phyloP scores from a whole-genome alignment of 352 stramenopile species.

The Phytophthora cryptogea region DNA sequence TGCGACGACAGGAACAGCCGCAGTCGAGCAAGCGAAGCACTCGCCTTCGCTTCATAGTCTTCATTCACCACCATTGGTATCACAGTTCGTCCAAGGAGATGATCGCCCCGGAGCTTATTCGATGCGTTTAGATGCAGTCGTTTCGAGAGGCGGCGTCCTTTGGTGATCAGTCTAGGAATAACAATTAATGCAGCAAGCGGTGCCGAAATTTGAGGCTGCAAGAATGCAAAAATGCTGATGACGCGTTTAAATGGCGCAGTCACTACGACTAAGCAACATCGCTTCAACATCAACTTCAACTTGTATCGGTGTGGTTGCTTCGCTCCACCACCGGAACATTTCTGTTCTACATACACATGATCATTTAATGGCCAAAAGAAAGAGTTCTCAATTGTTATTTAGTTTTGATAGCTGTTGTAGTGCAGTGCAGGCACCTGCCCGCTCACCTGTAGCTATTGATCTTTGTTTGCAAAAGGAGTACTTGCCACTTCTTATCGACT shows the following conservation, averaged over 20 bases:
- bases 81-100: neutral
- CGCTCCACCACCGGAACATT: conserved; percentile 14
- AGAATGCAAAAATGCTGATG: no score
- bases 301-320: conserved; percentile 3
- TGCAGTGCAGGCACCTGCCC: no score
- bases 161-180: neutral
- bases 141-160: conserved; percentile 27
- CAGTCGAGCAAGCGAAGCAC: conserved; percentile 37
- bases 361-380: no score
- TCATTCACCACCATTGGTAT: conserved; percentile 24
- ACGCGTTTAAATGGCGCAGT: neutral
- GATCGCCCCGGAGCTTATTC: conserved; percentile 15
- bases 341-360: no score
- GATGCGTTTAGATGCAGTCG: conserved; percentile 12
- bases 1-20: conserved; percentile 47
- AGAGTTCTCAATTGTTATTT: no score
- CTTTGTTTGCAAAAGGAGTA: no score
- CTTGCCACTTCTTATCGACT: no score
- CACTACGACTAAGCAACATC: conserved; percentile 2
- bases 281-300: neutral
- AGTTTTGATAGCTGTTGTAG: no score
- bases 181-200: no score
- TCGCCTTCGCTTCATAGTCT: conserved; percentile 23
- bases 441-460: no score
- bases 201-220: no score